Evolutionary conservation across 106 monocot species (phyloP).

Genomic region (Cymbidium sinense): DNA sequence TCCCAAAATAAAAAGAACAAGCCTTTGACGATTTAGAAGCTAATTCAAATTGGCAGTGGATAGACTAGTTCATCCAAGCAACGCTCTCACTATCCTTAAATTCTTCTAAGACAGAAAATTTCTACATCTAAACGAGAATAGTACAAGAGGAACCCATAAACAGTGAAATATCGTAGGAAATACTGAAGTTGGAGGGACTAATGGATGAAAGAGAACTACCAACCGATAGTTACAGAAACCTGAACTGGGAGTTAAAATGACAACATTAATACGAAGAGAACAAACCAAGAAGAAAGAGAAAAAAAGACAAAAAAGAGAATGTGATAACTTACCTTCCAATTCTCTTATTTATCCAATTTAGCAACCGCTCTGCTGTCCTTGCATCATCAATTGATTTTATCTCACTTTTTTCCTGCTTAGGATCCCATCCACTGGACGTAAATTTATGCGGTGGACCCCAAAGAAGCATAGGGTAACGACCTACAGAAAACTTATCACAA

Average conservation of each 20-base stretch:
- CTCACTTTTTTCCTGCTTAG: conserved; percentile 62
- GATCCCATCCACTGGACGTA: conserved; percentile 42
- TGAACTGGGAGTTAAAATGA: no score
- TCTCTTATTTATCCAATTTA: conserved; percentile 88
- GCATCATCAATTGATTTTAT: conserved; percentile 67
- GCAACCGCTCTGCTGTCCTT: conserved; percentile 70
- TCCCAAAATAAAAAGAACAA: not conserved
- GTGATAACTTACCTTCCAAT: conserved; percentile 54
- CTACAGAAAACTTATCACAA: conserved; percentile 75
- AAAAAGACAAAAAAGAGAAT: not conserved
- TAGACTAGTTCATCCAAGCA: not conserved
- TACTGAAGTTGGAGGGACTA: not conserved
- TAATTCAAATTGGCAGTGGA: not conserved
- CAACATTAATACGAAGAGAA: no score
- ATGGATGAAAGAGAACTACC: not conserved
- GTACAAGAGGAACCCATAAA: not conserved
- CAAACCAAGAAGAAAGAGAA: no score
- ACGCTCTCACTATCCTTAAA: not conserved
- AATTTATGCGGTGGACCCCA: conserved; percentile 82
- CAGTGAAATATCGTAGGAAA: not conserved
- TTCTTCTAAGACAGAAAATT: no score
- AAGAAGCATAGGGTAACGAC: conserved; percentile 71
- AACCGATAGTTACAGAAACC: not conserved
- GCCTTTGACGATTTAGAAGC: not conserved
- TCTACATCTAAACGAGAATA: not conserved